These are phyloP conservation scores for Cercospora sp. DNA, from an alignment of 2,329 filamentous ascomycete genomes.

Conservation along the genomic window DNA sequence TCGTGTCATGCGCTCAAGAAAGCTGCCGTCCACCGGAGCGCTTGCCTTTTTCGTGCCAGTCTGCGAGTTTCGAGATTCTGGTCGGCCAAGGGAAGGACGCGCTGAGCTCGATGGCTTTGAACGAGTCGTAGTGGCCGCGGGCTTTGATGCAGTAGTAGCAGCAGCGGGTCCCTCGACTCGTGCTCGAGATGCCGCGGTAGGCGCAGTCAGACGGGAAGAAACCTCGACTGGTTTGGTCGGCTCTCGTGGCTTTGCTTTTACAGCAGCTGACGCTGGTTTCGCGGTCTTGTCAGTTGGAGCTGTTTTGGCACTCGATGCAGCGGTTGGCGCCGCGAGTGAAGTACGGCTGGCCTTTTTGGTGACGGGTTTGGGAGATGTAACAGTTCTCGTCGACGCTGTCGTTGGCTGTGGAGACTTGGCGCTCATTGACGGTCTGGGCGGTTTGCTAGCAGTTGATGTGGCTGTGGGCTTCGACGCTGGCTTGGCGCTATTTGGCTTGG, in stretches of 20 bases:
- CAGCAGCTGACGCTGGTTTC: constrained; percentile 19
- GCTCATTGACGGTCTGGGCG: constrained; percentile 17
- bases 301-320: constrained; percentile 36
- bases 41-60: constrained; percentile 42
- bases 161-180: constrained; percentile 50
- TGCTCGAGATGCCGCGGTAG: constrained; percentile 68
- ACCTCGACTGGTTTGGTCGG: constrained; percentile 68
- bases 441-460: constrained; percentile 24
- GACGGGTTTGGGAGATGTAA: constrained; percentile 15
- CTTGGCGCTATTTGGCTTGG: constrained; percentile 22
- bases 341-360: constrained; percentile 37
- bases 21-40: constrained; percentile 65
- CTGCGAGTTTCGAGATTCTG: constrained; percentile 50
- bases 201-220: constrained; percentile 66
- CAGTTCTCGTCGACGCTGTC: constrained; percentile 19
- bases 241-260: constrained; percentile 58
- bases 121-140: constrained; percentile 36
- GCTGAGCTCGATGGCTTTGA: constrained; percentile 35
- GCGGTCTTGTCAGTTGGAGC: constrained; percentile 27
- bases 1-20: constrained; percentile 79
- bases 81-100: constrained; percentile 46
- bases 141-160: constrained; percentile 28
- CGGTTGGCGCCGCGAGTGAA: constrained; percentile 39
- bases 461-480: constrained; percentile 18
- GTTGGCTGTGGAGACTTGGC: constrained; percentile 14